Evolutionary conservation across 2,329 filamentous ascomycete species (phyloP).

Genomic region (Penicillium glabrum): DNA sequence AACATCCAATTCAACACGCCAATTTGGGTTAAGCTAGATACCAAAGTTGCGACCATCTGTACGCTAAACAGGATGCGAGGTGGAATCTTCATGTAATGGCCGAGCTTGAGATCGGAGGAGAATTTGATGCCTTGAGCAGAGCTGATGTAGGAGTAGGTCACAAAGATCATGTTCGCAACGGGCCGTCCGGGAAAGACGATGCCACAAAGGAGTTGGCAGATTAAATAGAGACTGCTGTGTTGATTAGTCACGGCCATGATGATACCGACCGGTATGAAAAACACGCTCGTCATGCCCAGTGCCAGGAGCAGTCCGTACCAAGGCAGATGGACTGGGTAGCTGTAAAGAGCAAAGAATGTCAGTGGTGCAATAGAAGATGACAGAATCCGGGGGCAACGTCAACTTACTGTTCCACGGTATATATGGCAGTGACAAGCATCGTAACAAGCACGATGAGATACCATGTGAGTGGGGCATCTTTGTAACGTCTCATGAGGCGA

Average conservation of each 20-base stretch:
- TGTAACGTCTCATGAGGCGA: slow-evolving; percentile 77
- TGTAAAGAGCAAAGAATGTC: slow-evolving; percentile 32
- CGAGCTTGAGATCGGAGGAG: slow-evolving; percentile 80
- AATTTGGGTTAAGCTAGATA: slow-evolving; percentile 80
- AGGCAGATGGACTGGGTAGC: slow-evolving; percentile 76
- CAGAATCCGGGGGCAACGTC: background rate
- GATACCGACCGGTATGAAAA: slow-evolving; percentile 89
- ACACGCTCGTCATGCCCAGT: slow-evolving; percentile 71
- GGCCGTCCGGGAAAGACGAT: slow-evolving; percentile 79
- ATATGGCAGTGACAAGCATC: slow-evolving; percentile 78
- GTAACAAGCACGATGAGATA: slow-evolving; percentile 72
- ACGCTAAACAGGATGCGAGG: slow-evolving; percentile 60
- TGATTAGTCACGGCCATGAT: slow-evolving; percentile 93
- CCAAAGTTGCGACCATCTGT: slow-evolving; percentile 60
- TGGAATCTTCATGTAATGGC: slow-evolving; percentile 60
- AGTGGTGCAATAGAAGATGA: background rate
- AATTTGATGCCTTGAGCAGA: slow-evolving; percentile 89
- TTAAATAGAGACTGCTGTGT: slow-evolving; percentile 81
- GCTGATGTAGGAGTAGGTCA: slow-evolving; percentile 87
- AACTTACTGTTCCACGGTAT: slow-evolving; percentile 78
- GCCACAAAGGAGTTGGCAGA: slow-evolving; percentile 82
- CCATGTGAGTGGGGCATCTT: slow-evolving; percentile 79
- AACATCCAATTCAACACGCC: slow-evolving; percentile 91
- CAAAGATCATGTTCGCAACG: slow-evolving; percentile 91
- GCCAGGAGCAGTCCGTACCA: slow-evolving; percentile 85